Evolutionary conservation across 164 flowering plant species (phyloP).

Genomic region (Berberis vulgaris): DNA sequence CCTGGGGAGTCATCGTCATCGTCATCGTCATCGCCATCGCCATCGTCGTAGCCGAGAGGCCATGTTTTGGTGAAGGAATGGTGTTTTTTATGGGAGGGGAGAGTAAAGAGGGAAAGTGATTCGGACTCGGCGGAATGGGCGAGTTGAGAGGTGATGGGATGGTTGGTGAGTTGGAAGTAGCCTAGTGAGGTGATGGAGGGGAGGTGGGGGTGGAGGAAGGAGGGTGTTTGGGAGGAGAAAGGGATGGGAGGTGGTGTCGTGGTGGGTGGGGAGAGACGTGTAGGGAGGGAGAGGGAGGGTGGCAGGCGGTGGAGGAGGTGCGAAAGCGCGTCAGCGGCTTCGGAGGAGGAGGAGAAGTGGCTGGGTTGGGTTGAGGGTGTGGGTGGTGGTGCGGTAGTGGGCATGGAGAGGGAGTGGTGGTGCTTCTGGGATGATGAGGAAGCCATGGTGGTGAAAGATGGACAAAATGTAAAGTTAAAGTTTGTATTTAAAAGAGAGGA

Average conservation of each 20-base stretch:
- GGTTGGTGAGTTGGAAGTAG: conserved; percentile 54
- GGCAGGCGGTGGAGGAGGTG: conserved; percentile 61
- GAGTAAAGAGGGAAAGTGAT: conserved; percentile 41
- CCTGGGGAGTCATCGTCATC: conserved; percentile 12
- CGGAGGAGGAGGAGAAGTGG: conserved; percentile 18
- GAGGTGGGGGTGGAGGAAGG: conserved; percentile 10
- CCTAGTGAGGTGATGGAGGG: conserved; percentile 35
- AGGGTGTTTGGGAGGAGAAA: conserved; percentile 18
- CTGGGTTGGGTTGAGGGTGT: conserved; percentile 47
- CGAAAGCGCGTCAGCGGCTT: conserved; percentile 39
- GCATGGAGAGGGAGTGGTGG: conserved; percentile 13
- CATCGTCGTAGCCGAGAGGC: conserved; percentile 52
- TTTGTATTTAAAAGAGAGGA: background rate
- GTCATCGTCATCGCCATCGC: conserved; percentile 24
- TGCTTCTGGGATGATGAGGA: conserved; percentile 21
- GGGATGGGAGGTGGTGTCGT: conserved; percentile 30
- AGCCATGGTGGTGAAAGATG: conserved; percentile 22
- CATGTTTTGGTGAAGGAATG: conserved; percentile 31
- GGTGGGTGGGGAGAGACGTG: conserved; percentile 28
- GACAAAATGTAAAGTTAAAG: too few species aligned
- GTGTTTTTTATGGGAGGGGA: conserved; percentile 30
- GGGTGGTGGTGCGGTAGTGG: conserved; percentile 79
- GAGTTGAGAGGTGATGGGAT: conserved; percentile 36
- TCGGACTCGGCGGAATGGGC: conserved; percentile 55
- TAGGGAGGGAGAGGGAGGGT: conserved; percentile 53